phyloP scores from a whole-genome alignment of 1,139 yeast genomes.

The Yamadazyma kanchanaburiensis region DNA sequence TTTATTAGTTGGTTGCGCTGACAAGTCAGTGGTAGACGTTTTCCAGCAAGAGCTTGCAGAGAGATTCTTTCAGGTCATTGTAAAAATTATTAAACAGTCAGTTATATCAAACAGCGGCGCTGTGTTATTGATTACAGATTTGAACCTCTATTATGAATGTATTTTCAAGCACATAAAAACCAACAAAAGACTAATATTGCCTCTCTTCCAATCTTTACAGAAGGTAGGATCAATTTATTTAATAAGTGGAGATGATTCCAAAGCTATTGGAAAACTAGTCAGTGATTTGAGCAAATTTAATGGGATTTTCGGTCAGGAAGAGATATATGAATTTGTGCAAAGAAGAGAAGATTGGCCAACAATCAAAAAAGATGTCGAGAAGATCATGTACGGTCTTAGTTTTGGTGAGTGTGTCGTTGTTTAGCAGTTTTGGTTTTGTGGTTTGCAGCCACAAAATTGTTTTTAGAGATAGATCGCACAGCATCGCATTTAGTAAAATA shows the following conservation, averaged over 20 bases:
- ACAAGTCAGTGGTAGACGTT: slow-evolving; percentile 82
- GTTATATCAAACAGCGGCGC: slow-evolving; percentile 82
- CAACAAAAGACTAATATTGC: slow-evolving; percentile 64
- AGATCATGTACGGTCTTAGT: slow-evolving; percentile 91
- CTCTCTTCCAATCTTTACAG: slow-evolving; percentile 77
- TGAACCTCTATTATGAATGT: slow-evolving; percentile 75
- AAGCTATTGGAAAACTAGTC: slow-evolving; percentile 79
- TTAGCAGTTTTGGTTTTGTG: too few species aligned
- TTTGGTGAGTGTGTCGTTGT: slow-evolving; percentile 57
- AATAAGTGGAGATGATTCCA: slow-evolving; percentile 73
- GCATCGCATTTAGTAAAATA: too few species aligned
- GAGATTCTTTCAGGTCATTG: slow-evolving; percentile 72
- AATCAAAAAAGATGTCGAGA: slow-evolving; percentile 79
- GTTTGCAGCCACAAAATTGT: too few species aligned
- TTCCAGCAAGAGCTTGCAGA: slow-evolving; percentile 94
- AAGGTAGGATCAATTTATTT: slow-evolving; percentile 81
- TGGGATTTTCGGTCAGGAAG: slow-evolving; percentile 90
- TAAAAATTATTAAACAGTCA: slow-evolving; percentile 66
- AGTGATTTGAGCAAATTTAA: slow-evolving; percentile 83
- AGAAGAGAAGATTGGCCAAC: slow-evolving; percentile 82
- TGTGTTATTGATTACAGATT: slow-evolving; percentile 66
- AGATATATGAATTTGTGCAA: slow-evolving; percentile 87
- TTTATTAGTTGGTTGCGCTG: slow-evolving; percentile 78
- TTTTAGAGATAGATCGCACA: too few species aligned
- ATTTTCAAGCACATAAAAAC: slow-evolving; percentile 53